These are phyloP conservation scores for Globisporangium alternatum DNA, from an alignment of 352 stramenopile genomes.

Conservation along the genomic window DNA sequence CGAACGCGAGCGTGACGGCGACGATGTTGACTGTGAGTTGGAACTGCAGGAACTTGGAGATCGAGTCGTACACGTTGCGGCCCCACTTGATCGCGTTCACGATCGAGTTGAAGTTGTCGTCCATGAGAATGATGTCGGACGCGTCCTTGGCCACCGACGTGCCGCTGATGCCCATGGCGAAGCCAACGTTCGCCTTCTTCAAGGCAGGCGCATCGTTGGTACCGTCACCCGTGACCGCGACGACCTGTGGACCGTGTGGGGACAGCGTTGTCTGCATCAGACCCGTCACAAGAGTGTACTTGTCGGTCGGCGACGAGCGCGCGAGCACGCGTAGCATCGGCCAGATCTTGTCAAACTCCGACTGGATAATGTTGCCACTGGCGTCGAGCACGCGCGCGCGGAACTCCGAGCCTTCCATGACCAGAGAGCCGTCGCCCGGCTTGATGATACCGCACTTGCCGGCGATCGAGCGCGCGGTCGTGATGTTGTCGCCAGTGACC, in stretches of 20 bases:
- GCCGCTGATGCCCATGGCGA: slow-evolving; percentile 93
- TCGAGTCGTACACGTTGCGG: slow-evolving; percentile 96
- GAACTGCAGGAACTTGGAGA: slow-evolving; percentile 97
- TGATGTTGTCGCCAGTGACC: slow-evolving; percentile 90
- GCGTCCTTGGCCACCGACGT: slow-evolving; percentile 94
- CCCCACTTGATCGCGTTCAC: slow-evolving; percentile 96
- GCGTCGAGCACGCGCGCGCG: slow-evolving; percentile 44
- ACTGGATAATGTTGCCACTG: slow-evolving; percentile 56
- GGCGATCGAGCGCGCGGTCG: slow-evolving; percentile 89
- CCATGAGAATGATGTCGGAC: slow-evolving; percentile 94
- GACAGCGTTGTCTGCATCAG: slow-evolving; percentile 56
- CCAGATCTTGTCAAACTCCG: slow-evolving; percentile 69
- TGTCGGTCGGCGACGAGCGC: slow-evolving; percentile 61
- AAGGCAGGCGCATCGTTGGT: slow-evolving; percentile 95
- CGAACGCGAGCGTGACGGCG: slow-evolving; percentile 88
- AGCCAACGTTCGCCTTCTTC: slow-evolving; percentile 94
- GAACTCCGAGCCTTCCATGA: slow-evolving; percentile 63
- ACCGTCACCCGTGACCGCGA: slow-evolving; percentile 95
- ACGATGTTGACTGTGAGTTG: slow-evolving; percentile 95
- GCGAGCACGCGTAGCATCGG: slow-evolving; percentile 64
- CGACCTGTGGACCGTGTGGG: slow-evolving; percentile 79
- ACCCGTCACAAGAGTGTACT: slow-evolving; percentile 63
- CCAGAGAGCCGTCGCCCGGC: slow-evolving; percentile 40
- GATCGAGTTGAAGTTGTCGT: slow-evolving; percentile 96
- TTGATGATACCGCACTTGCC: slow-evolving; percentile 88